Evolutionary conservation across 495 filamentous ascomycete species (phyloP).

Genomic region (Aspergillus ostianus): DNA sequence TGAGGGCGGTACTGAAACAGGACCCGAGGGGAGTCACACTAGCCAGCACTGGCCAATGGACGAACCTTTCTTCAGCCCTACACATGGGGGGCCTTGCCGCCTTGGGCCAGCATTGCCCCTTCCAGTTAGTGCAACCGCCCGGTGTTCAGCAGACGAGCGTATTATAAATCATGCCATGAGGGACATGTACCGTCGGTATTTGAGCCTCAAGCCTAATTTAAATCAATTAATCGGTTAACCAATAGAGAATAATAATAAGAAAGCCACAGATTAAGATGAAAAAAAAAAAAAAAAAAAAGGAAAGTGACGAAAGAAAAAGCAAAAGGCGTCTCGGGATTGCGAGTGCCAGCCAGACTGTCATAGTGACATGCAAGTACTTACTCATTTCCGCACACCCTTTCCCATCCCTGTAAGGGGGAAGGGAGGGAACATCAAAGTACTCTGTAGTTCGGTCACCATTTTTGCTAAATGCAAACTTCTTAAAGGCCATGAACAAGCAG

Average conservation of each 20-base stretch:
- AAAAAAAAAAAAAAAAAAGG: no score
- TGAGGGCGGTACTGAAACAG: no score
- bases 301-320: no score
- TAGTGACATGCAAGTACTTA: background rate
- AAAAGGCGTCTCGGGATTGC: background rate
- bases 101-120: background rate
- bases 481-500: background rate
- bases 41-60: background rate
- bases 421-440: no score
- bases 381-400: no score
- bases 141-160: background rate
- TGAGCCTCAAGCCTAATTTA: background rate
- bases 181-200: background rate
- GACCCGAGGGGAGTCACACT: background rate
- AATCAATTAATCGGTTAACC: no score
- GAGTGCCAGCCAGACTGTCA: background rate
- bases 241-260: no score
- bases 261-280: no score
- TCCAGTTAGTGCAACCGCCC: background rate
- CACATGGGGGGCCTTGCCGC: constrained; percentile 5
- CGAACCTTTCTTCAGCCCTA: constrained; percentile 7
- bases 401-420: background rate
- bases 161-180: background rate
- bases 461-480: background rate
- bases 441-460: background rate